Conservation (phyloP, 2,329 filamentous ascomycete species). For the Macroventuria anomochaeta region DNA sequence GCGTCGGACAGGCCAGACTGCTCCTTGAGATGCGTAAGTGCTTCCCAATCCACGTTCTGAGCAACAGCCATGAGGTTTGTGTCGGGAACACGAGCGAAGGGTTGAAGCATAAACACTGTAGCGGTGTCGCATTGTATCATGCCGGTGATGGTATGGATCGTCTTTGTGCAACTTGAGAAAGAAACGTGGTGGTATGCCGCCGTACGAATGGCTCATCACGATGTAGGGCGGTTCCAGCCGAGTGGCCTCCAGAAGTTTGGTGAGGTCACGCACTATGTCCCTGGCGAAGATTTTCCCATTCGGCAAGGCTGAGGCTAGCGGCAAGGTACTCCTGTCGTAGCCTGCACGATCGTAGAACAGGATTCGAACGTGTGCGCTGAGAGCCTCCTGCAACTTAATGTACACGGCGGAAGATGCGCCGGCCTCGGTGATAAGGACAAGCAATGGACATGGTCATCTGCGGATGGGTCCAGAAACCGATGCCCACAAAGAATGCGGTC, state of each 20-base stretch:
- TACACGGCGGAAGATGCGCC: conserved; percentile 10
- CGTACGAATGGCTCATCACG: conserved; percentile 14
- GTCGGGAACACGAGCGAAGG: conserved; percentile 9
- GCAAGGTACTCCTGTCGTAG: conserved; percentile 17
- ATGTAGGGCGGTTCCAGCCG: conserved; percentile 15
- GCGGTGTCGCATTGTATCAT: conserved; percentile 13
- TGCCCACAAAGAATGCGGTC: conserved; percentile 10
- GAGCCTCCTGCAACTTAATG: conserved; percentile 9
- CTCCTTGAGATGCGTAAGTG: conserved; percentile 10
- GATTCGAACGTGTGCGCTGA: conserved; percentile 8
- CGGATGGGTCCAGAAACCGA: conserved; percentile 9
- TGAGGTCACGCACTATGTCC: conserved; percentile 14
- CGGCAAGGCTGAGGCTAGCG: not conserved
- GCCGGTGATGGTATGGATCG: not conserved
- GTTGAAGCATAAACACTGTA: conserved; percentile 18
- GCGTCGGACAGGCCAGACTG: conserved; percentile 13
- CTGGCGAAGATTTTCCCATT: conserved; percentile 1
- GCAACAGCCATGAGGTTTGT: conserved; percentile 2
- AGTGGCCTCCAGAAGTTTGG: conserved; percentile 4
- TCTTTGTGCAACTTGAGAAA: conserved; percentile 7
- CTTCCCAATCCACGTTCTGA: conserved; percentile 11
- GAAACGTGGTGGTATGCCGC: conserved; percentile 14
- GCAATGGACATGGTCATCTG: not conserved
- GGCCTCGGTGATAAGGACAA: conserved; percentile 20
- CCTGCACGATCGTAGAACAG: conserved; percentile 22